Evolutionary conservation across 2,329 filamentous ascomycete genomes (phyloP).

Genomic region (Scytalidium lignicola): DNA sequence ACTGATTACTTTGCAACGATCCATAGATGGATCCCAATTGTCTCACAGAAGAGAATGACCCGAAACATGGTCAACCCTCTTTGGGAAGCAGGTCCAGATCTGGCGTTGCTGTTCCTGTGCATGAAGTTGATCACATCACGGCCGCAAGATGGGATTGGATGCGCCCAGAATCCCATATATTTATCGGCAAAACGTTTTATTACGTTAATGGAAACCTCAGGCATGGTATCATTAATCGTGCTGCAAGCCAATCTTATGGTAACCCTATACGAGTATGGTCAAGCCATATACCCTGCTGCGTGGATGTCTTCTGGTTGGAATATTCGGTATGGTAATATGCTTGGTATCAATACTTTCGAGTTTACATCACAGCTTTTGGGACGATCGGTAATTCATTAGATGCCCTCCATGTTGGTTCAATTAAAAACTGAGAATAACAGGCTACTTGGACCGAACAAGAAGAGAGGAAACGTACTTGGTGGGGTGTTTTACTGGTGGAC

Average conservation of each 20-base stretch:
- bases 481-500: conserved; percentile 43
- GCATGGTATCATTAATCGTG: conserved; percentile 36
- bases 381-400: conserved; percentile 23
- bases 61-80: conserved; percentile 34
- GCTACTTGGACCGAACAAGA: conserved; percentile 43
- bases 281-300: conserved; percentile 44
- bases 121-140: conserved; percentile 41
- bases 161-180: conserved; percentile 35
- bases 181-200: conserved; percentile 38
- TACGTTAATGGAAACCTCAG: conserved; percentile 35
- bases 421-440: conserved; percentile 16
- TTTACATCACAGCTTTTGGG: conserved; percentile 34
- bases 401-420: background rate
- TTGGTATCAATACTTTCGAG: conserved; percentile 36
- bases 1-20: conserved; percentile 38
- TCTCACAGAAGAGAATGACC: conserved; percentile 39
- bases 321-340: conserved; percentile 38
- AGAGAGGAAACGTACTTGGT: conserved; percentile 42
- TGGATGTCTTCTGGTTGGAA: conserved; percentile 43
- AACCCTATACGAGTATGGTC: conserved; percentile 42
- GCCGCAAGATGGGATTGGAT: conserved; percentile 30
- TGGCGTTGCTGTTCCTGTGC: conserved; percentile 41
- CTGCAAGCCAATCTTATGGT: conserved; percentile 42
- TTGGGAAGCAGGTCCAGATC: conserved; percentile 39
- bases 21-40: conserved; percentile 43